Evolutionary conservation across 140 eudicot species (phyloP), one percentile per base, ranked within the genome.

Genomic region (Erigeron philadelphicus): DNA sequence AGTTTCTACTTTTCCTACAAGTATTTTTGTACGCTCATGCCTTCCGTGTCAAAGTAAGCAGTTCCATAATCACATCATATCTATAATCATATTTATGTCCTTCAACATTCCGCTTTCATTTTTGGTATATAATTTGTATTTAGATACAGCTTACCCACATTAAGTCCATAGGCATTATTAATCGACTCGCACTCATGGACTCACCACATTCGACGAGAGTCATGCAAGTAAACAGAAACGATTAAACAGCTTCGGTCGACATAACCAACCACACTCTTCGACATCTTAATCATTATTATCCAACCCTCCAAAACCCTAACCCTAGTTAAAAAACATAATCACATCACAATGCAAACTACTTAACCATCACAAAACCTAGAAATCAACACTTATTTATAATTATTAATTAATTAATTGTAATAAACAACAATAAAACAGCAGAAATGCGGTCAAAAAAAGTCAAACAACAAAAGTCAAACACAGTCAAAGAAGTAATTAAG

Each of bases 331-430:
- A 61, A 62, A 31, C 38, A 31, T 31, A 31, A 31, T 31, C 38
- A 31, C 38, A 31, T 31, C 72, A 23, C 25, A 60, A 76, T 76
- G 60, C 80, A 76, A 31, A 68, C 75, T 52, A 76, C 66, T 64
- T 16, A 62, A 15, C 19, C 64, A 59, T 47, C 70, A 59, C 62
- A 10, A 45, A 45, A 57, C 50, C 18, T 8, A 0, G 15, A 15
- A 67, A 9, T 2, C 2, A 23, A 46, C 41, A 75, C 47, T 13
- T 58, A 4, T 13, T 38, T 68, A 31, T 31, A 2, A 31, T 31
- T 31, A 31, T 31, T 31, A 31, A 31, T 31, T 3, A 31, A 31
- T 31, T 31, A 31, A 31, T 31, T 31, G 38, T 31, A 31, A 31
- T 31, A 44, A 25, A 53, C 61, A 15, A 61, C 66, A 61, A 76